Evolutionary conservation across 2,329 filamentous ascomycete species (phyloP).

Genomic region (Arachnopeziza araneosa): DNA sequence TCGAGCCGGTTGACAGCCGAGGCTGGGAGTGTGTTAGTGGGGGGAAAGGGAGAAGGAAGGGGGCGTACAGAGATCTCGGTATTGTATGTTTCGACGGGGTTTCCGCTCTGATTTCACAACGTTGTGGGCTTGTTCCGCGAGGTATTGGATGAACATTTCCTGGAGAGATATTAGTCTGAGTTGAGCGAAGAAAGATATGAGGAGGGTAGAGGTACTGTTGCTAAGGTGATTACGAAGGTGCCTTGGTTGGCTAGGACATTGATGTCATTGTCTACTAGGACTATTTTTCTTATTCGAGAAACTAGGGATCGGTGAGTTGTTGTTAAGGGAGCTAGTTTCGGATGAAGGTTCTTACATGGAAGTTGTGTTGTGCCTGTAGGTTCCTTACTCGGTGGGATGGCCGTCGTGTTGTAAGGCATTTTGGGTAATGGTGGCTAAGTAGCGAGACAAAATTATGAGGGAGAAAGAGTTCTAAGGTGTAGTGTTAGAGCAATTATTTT

Average conservation of each 20-base stretch:
- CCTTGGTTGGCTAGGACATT: slow-evolving; percentile 86
- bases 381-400: slow-evolving; percentile 74
- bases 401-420: slow-evolving; percentile 89
- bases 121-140: slow-evolving; percentile 78
- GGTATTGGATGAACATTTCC: slow-evolving; percentile 95
- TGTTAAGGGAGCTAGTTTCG: slow-evolving; percentile 1
- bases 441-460: neutral
- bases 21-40: slow-evolving; percentile 42
- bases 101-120: slow-evolving; percentile 89
- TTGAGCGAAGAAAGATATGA: neutral
- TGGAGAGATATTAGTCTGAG: slow-evolving; percentile 31
- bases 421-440: slow-evolving; percentile 7
- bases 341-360: slow-evolving; percentile 57
- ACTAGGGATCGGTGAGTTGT: slow-evolving; percentile 47
- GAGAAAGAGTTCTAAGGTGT: neutral
- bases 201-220: slow-evolving; percentile 55
- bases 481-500: neutral
- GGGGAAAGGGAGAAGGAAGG: slow-evolving; percentile 6
- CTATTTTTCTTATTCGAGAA: slow-evolving; percentile 92
- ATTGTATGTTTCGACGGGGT: slow-evolving; percentile 88
- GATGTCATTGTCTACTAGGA: slow-evolving; percentile 81
- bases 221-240: slow-evolving; percentile 87
- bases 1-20: slow-evolving; percentile 82
- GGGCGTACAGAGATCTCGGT: slow-evolving; percentile 74
- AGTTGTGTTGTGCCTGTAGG: slow-evolving; percentile 80